These are phyloP conservation scores for Lodderomyces jiufengensis DNA, from an alignment of 1,139 yeast species.

Conservation along the genomic window DNA sequence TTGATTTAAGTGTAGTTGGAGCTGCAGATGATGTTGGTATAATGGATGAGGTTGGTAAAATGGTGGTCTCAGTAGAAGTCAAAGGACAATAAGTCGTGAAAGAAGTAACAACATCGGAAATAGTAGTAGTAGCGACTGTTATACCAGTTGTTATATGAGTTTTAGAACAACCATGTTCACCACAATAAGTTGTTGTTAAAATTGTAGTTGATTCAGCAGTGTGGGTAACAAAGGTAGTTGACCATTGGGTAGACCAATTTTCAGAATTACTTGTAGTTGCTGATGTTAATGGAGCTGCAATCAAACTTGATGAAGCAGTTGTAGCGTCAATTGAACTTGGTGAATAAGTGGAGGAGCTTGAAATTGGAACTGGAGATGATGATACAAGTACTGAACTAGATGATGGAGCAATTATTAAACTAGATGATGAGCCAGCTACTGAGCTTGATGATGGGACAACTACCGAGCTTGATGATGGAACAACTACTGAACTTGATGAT, in stretches of 20 bases:
- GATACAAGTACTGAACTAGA: too few species aligned
- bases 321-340: too few species aligned
- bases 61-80: constrained; percentile 5
- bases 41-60: not conserved
- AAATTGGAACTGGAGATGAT: too few species aligned
- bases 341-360: too few species aligned
- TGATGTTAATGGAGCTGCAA: not conserved
- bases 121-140: constrained; percentile 4
- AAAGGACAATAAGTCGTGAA: constrained; percentile 6
- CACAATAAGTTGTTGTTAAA: constrained; percentile 3
- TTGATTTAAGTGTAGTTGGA: too few species aligned
- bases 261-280: not conserved
- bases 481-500: too few species aligned
- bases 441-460: too few species aligned
- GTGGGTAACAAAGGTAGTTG: constrained; percentile 4
- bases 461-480: too few species aligned
- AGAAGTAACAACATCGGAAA: not conserved
- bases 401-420: too few species aligned
- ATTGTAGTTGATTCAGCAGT: constrained; percentile 4
- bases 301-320: not conserved
- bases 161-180: not conserved
- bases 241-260: not conserved
- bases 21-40: not conserved
- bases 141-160: constrained; percentile 6
- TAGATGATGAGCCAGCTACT: too few species aligned